phyloP scores from a whole-genome alignment of 2,329 filamentous ascomycete species.

The Talaromyces verruculosus region DNA sequence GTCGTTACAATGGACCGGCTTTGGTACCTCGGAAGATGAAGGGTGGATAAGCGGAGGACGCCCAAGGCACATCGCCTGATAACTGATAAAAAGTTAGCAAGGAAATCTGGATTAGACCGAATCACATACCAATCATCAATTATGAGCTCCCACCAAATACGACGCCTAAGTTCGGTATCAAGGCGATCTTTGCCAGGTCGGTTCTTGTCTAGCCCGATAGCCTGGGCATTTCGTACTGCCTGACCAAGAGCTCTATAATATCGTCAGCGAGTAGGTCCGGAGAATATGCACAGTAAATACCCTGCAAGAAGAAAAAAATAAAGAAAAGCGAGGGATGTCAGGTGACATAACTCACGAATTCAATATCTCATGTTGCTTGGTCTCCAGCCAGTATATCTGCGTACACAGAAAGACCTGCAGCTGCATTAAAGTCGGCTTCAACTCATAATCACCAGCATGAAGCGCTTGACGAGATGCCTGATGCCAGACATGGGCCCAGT shows the following conservation, averaged over 20 bases:
- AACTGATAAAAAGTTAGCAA: conserved; percentile 22
- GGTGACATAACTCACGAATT: conserved; percentile 30
- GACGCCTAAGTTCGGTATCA: conserved; percentile 28
- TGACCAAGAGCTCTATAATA: conserved; percentile 27
- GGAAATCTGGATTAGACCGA: background rate
- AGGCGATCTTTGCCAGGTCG: conserved; percentile 22
- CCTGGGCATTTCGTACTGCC: conserved; percentile 29
- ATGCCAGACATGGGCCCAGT: conserved; percentile 32
- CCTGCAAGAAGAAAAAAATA: background rate
- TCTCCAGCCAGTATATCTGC: conserved; percentile 36
- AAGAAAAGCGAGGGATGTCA: background rate
- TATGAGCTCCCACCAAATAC: conserved; percentile 30
- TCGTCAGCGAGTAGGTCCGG: background rate
- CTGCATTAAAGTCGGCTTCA: conserved; percentile 30
- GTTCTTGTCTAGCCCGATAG: conserved; percentile 29
- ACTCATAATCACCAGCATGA: conserved; percentile 31
- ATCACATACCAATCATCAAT: conserved; percentile 28
- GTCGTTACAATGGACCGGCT: conserved; percentile 30
- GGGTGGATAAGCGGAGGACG: conserved; percentile 29
- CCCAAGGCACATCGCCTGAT: conserved; percentile 31
- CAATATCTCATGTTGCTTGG: conserved; percentile 33
- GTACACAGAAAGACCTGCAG: conserved; percentile 33
- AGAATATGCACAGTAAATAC: background rate
- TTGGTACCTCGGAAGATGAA: conserved; percentile 26
- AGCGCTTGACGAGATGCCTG: conserved; percentile 33